Conservation (phyloP, 768 basidiomycete species). For the Neoboletus brunneissimus region DNA sequence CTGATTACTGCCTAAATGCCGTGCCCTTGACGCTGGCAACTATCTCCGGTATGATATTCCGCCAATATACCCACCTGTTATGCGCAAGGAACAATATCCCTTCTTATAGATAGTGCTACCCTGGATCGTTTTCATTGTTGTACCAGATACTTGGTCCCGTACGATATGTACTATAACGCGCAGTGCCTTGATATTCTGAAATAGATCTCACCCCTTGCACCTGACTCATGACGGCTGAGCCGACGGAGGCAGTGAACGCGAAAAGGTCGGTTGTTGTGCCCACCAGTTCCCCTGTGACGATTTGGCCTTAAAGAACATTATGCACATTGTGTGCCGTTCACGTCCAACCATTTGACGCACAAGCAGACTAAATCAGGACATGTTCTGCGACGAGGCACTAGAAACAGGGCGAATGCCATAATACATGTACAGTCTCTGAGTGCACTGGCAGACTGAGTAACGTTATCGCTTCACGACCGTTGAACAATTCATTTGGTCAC, state of each 20-base stretch:
- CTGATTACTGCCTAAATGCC: slow-evolving; percentile 20
- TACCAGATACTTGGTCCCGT: neutral
- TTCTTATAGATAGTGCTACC: neutral
- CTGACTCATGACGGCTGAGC: neutral
- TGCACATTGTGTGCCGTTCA: neutral
- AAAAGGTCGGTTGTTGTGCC: neutral
- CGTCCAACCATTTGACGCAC: neutral
- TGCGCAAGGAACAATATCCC: neutral
- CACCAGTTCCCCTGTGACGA: neutral
- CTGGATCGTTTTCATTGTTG: neutral
- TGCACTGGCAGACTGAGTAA: no score
- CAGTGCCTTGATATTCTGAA: neutral
- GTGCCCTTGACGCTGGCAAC: neutral
- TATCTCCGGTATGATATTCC: neutral
- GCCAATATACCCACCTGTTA: slow-evolving; percentile 1
- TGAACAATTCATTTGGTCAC: no score
- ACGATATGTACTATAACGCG: neutral
- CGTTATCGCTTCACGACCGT: no score
- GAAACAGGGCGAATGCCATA: neutral
- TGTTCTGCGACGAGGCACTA: neutral
- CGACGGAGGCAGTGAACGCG: neutral
- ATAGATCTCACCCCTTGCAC: neutral
- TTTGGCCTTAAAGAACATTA: neutral
- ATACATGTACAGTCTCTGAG: neutral
- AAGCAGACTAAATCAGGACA: neutral